Percentiles rank a stretch among this genome's conserved stretches.
phyloP scores from a whole-genome alignment of 768 basidiomycete species.

The Dendrothele bispora region DNA sequence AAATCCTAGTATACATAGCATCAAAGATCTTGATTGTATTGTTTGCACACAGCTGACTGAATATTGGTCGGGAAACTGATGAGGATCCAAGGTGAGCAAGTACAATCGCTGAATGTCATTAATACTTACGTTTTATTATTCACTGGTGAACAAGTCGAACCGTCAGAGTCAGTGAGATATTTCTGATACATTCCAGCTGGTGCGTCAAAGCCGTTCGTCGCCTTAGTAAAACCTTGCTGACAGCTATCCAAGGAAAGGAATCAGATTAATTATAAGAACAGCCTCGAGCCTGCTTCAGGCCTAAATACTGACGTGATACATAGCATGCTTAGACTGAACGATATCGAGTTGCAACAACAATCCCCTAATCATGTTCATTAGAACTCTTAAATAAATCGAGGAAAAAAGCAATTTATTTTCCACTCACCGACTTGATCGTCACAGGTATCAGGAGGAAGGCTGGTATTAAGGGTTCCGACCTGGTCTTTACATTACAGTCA shows the following conservation, averaged over 20 bases:
- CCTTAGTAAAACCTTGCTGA: slow-evolving; percentile 17
- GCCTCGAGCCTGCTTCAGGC: too few species aligned
- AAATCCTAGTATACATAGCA: slow-evolving; percentile 14
- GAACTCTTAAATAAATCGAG: background rate
- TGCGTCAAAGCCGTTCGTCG: slow-evolving; percentile 14
- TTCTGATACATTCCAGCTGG: background rate
- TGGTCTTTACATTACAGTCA: too few species aligned
- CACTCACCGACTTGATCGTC: slow-evolving; percentile 21
- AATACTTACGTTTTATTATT: too few species aligned
- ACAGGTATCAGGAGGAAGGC: slow-evolving; percentile 22
- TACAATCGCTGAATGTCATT: too few species aligned
- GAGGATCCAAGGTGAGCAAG: too few species aligned
- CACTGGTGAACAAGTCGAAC: too few species aligned
- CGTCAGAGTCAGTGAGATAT: slow-evolving; percentile 5
- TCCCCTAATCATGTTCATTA: slow-evolving; percentile 9
- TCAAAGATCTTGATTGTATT: slow-evolving; percentile 18
- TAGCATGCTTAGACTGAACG: slow-evolving; percentile 24
- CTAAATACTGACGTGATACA: slow-evolving; percentile 22
- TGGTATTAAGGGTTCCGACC: slow-evolving; percentile 18
- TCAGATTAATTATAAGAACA: too few species aligned
- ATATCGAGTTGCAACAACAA: slow-evolving; percentile 26
- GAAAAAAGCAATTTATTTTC: background rate
- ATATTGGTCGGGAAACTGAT: slow-evolving; percentile 15
- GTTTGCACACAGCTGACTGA: slow-evolving; percentile 22
- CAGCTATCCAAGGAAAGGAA: slow-evolving; percentile 13